A percentile compares a stretch with the other conserved stretches of the same genome.
phyloP scores from a whole-genome alignment of 495 filamentous ascomycete species.

The Aspergillus leporis region DNA sequence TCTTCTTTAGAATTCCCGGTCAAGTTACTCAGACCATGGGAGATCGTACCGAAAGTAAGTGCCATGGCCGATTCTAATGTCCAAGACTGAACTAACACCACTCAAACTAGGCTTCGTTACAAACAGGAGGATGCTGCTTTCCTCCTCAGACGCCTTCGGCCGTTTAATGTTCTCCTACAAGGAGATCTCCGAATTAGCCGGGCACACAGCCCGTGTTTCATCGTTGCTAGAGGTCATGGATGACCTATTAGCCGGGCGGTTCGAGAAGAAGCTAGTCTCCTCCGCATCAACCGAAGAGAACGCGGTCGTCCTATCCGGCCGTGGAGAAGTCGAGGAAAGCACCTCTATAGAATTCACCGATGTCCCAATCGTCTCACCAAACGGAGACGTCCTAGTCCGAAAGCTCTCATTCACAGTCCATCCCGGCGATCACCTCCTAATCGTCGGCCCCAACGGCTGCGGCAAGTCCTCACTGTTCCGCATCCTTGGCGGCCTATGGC shows the following conservation, averaged over 20 bases:
- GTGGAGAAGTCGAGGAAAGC: conserved; percentile 76
- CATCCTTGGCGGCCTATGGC: conserved; percentile 95
- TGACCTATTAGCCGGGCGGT: conserved; percentile 82
- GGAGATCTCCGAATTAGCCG: conserved; percentile 93
- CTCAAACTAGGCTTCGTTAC: conserved; percentile 72
- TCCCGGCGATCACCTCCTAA: conserved; percentile 85
- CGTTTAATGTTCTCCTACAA: conserved; percentile 98
- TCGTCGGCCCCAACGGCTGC: conserved; percentile 95
- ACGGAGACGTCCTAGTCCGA: conserved; percentile 86
- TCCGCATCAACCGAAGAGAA: conserved; percentile 78
- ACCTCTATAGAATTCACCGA: conserved; percentile 81
- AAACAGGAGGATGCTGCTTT: conserved; percentile 86
- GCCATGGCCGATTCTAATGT: neutral
- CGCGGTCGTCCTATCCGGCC: conserved; percentile 72
- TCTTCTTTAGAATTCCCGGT: conserved; percentile 91
- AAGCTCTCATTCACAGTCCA: conserved; percentile 83
- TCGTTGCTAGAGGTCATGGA: conserved; percentile 91
- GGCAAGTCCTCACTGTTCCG: conserved; percentile 95
- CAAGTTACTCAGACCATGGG: conserved; percentile 72
- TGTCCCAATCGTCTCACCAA: conserved; percentile 96
- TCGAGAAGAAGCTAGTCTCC: conserved; percentile 94
- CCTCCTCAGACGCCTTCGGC: conserved; percentile 92
- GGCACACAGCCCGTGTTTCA: conserved; percentile 88
- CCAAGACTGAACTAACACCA: neutral
- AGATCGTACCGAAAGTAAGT: conserved; percentile 83